These are phyloP conservation scores for Candida michaelii DNA, from an alignment of 805 yeast genomes.

Conservation along the genomic window DNA sequence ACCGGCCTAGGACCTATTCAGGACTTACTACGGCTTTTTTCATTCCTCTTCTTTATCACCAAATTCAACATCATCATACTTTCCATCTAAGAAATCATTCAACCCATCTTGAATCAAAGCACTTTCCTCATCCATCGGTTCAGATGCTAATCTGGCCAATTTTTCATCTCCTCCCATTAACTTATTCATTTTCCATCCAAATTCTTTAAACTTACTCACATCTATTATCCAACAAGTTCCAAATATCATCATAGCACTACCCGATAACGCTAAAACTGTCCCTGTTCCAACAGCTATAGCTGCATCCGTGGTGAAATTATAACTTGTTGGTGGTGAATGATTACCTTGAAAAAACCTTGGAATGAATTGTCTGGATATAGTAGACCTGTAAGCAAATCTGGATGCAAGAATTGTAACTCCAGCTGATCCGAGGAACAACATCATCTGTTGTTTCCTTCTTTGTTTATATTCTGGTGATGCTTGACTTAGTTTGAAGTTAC, in stretches of 20 bases:
- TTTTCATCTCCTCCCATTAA: constrained; percentile 68
- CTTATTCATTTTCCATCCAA: constrained; percentile 65
- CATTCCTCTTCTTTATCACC: not conserved
- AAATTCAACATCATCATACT: constrained; percentile 23
- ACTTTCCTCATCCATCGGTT: constrained; percentile 58
- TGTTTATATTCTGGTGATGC: constrained; percentile 52
- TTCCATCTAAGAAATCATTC: constrained; percentile 50
- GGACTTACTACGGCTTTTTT: too few species aligned
- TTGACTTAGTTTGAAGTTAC: constrained; percentile 28
- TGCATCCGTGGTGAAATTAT: constrained; percentile 79
- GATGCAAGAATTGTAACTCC: constrained; percentile 70
- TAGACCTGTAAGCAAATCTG: constrained; percentile 72
- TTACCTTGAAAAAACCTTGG: constrained; percentile 83
- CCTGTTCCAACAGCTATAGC: constrained; percentile 83
- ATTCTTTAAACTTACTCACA: constrained; percentile 66
- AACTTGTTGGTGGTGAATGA: constrained; percentile 76
- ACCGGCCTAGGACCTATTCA: too few species aligned
- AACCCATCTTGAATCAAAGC: constrained; percentile 54
- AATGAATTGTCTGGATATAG: constrained; percentile 66
- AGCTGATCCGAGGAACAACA: constrained; percentile 70
- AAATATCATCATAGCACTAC: constrained; percentile 68
- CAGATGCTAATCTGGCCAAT: constrained; percentile 42
- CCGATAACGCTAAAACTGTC: constrained; percentile 68
- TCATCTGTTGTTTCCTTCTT: constrained; percentile 70
- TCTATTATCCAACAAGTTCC: constrained; percentile 83